Evolutionary conservation across 345 rosid genomes (phyloP).

Genomic region (Boechera divaricarpa): DNA sequence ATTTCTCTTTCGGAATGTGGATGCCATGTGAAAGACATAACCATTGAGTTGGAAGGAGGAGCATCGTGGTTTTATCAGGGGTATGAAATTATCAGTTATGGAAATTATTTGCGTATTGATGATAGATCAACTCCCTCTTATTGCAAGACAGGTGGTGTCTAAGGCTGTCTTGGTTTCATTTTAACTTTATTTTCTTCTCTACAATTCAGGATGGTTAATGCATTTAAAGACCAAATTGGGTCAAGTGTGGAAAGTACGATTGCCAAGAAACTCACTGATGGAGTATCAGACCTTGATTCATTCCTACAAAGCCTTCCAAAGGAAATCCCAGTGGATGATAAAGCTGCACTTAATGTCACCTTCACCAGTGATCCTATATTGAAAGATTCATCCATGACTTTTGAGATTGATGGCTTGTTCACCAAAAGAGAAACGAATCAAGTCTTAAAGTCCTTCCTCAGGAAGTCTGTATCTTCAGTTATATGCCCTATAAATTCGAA

Average conservation of each 20-base stretch:
- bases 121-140: background rate
- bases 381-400: slow-evolving; percentile 75
- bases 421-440: slow-evolving; percentile 47
- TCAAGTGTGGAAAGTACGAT: slow-evolving; percentile 88
- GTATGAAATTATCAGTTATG: slow-evolving; percentile 50
- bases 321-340: slow-evolving; percentile 86
- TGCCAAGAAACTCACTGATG: slow-evolving; percentile 71
- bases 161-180: background rate
- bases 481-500: slow-evolving; percentile 65
- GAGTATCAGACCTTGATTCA: slow-evolving; percentile 75
- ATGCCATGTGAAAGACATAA: slow-evolving; percentile 75
- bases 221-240: slow-evolving; percentile 76
- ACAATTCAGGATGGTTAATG: slow-evolving; percentile 73
- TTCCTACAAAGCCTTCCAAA: slow-evolving; percentile 81
- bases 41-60: slow-evolving; percentile 84
- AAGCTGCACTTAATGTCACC: slow-evolving; percentile 86
- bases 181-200: slow-evolving; percentile 26
- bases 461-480: slow-evolving; percentile 53
- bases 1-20: slow-evolving; percentile 76
- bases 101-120: background rate
- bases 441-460: slow-evolving; percentile 26
- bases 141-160: background rate
- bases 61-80: slow-evolving; percentile 99
- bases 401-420: slow-evolving; percentile 86
- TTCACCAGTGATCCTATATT: slow-evolving; percentile 70